Conservation (phyloP, 305 asterid genomes). For the Fraxinus sp. region DNA sequence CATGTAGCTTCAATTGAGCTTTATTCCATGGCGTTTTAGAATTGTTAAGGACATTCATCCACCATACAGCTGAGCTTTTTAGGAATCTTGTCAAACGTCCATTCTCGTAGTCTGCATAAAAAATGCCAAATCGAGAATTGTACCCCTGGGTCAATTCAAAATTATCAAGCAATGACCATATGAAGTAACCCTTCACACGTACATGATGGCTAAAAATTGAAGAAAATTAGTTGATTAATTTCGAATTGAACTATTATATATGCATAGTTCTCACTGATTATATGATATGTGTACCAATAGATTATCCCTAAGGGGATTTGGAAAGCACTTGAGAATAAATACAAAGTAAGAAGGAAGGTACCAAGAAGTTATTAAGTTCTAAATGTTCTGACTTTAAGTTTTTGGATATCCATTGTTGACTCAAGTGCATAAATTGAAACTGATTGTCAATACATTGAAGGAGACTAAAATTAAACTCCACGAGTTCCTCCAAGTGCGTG, state of each 20-base stretch:
- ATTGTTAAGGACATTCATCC: constrained; percentile 20
- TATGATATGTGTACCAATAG: too few relatives aligned
- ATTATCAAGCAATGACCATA: constrained; percentile 39
- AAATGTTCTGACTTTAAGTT: too few relatives aligned
- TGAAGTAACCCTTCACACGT: constrained; percentile 34
- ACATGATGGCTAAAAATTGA: constrained; percentile 27
- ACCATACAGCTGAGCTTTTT: constrained; percentile 37
- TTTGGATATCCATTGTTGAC: too few relatives aligned
- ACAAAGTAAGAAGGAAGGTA: too few relatives aligned
- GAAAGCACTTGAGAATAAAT: too few relatives aligned
- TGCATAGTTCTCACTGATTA: too few relatives aligned
- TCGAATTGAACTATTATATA: background rate
- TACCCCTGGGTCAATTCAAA: constrained; percentile 39
- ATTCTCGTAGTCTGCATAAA: constrained; percentile 25
- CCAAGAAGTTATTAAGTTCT: too few relatives aligned
- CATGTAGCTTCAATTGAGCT: background rate
- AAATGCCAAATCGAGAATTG: constrained; percentile 27
- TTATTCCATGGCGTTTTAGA: background rate
- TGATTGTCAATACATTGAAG: too few relatives aligned
- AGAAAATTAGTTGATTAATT: background rate
- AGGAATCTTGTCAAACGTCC: constrained; percentile 29
- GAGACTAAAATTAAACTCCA: too few relatives aligned
- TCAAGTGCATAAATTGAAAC: too few relatives aligned
- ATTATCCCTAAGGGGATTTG: too few relatives aligned
- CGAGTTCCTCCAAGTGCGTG: too few relatives aligned